These are phyloP conservation scores for Paecilomyces niveus DNA, from an alignment of 2,329 filamentous ascomycete species.

Conservation along the genomic window DNA sequence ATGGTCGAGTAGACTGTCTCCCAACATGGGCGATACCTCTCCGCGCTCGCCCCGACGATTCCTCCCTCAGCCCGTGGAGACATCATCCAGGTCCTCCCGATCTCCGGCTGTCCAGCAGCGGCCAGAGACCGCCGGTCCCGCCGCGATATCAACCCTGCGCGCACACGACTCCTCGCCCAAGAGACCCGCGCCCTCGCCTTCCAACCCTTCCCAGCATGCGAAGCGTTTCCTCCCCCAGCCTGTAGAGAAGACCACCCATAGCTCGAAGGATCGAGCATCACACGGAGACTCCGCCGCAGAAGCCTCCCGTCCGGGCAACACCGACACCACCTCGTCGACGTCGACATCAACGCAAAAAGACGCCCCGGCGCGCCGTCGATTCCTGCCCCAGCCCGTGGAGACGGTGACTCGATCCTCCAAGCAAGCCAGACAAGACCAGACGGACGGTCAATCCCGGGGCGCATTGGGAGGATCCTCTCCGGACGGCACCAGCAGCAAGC, in stretches of 20 bases:
- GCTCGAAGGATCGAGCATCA: constrained; percentile 24
- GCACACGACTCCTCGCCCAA: no score
- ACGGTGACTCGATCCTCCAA: constrained; percentile 42
- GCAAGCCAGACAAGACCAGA: neutral
- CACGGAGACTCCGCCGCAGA: neutral
- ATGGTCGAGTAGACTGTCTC: neutral
- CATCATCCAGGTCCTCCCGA: constrained; percentile 20
- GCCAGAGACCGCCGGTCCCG: neutral
- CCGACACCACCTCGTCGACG: constrained; percentile 1
- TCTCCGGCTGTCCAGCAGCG: neutral
- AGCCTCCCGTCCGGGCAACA: neutral
- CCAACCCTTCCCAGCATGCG: neutral
- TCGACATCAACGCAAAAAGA: neutral
- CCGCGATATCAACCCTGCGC: neutral
- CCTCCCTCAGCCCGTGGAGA: constrained; percentile 25
- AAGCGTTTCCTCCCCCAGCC: constrained; percentile 35
- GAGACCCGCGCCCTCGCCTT: neutral
- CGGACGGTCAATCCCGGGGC: neutral
- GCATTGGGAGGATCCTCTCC: neutral
- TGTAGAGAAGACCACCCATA: constrained; percentile 37
- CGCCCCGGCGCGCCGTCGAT: constrained; percentile 3
- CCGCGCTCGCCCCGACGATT: constrained; percentile 17
- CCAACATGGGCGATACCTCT: constrained; percentile 16
- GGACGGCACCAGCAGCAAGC: neutral
- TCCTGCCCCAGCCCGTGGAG: constrained; percentile 30